A percentile compares a stretch with the other conserved stretches of the same genome.
Evolutionary conservation across 2,329 filamentous ascomycete species (phyloP).

Genomic region (Trichoderma citrinoviride): DNA sequence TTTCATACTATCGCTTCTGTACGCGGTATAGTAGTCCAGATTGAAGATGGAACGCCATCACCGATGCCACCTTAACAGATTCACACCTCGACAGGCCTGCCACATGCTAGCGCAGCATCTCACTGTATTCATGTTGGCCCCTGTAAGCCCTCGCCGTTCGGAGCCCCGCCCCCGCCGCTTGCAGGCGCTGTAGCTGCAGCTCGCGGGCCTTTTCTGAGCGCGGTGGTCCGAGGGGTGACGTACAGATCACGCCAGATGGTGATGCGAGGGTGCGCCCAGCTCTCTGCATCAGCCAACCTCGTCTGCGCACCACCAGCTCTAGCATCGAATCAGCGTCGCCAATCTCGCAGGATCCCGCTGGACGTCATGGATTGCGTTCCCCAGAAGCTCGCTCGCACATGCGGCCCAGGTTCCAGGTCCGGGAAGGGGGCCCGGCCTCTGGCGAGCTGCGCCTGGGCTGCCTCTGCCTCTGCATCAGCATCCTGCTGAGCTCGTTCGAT

Average conservation of each 20-base stretch:
- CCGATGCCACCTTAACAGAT: background rate
- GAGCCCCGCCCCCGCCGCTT: background rate
- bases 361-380: background rate
- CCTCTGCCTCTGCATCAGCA: background rate
- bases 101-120: constrained; percentile 7
- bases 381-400: background rate
- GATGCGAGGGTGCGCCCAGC: constrained; percentile 19
- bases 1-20: too few relatives aligned
- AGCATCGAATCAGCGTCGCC: constrained; percentile 19
- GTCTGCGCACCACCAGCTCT: background rate
- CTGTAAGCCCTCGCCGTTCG: background rate
- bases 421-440: background rate
- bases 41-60: background rate
- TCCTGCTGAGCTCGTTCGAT: constrained; percentile 17
- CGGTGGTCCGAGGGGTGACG: constrained; percentile 15
- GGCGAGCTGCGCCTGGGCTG: constrained; percentile 4
- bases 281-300: constrained; percentile 15
- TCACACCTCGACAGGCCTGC: background rate
- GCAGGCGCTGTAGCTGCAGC: background rate
- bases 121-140: too few relatives aligned
- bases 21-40: too few relatives aligned
- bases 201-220: background rate
- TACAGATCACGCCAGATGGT: constrained; percentile 18
- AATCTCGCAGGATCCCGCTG: background rate
- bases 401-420: background rate